phyloP scores from a whole-genome alignment of 164 flowering plant genomes.

The Magnolia changhungtana region DNA sequence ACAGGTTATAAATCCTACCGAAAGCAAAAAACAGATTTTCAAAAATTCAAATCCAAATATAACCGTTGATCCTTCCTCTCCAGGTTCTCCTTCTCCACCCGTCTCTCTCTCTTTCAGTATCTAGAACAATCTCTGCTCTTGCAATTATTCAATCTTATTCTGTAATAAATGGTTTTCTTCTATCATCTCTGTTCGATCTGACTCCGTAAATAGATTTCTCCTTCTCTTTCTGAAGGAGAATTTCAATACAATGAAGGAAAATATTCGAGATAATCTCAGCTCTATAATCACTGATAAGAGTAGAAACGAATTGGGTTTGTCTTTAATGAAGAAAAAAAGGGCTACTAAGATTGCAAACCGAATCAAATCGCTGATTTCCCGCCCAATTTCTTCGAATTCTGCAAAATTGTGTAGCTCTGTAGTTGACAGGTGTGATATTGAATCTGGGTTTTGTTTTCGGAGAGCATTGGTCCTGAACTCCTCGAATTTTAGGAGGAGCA shows the following conservation, averaged over 20 bases:
- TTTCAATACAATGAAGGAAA: background rate
- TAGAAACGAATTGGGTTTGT: background rate
- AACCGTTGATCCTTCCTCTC: background rate
- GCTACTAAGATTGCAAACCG: background rate
- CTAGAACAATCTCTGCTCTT: too few species aligned
- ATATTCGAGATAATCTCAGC: background rate
- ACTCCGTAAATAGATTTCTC: background rate
- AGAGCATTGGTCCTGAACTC: constrained; percentile 16
- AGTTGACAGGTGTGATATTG: constrained; percentile 3
- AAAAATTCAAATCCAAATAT: background rate
- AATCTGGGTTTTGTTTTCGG: constrained; percentile 3
- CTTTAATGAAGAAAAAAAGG: constrained; percentile 3
- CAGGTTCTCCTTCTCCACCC: background rate
- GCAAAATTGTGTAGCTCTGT: background rate
- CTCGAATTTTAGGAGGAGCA: constrained; percentile 10
- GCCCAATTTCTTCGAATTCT: background rate
- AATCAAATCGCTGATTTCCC: background rate
- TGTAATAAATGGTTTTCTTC: too few species aligned
- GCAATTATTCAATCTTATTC: too few species aligned
- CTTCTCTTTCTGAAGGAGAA: background rate
- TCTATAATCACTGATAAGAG: background rate
- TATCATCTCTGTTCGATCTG: too few species aligned
- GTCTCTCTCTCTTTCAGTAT: background rate
- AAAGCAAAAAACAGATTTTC: background rate
- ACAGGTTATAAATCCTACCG: too few species aligned